phyloP scores from a whole-genome alignment of 2,329 filamentous ascomycete genomes.

The Chaetothyriales sp. region DNA sequence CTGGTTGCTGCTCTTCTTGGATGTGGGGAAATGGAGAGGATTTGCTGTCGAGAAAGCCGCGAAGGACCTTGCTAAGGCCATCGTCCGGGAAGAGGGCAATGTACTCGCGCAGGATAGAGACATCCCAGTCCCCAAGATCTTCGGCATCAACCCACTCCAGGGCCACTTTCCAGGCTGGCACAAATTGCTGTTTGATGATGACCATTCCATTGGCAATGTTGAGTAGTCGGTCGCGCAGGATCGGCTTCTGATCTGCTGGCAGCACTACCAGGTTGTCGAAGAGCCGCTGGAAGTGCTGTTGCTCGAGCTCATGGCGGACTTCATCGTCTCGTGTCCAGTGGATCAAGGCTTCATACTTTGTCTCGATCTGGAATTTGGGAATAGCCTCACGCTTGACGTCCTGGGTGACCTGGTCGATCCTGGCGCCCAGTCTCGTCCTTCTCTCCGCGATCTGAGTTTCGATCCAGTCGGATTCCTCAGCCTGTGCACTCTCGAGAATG shows the following conservation, averaged over 20 bases:
- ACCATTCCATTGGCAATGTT: slow-evolving; percentile 84
- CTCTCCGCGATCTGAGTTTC: slow-evolving; percentile 82
- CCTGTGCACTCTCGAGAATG: slow-evolving; percentile 69
- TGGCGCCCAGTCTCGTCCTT: slow-evolving; percentile 72
- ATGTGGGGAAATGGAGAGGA: slow-evolving; percentile 60
- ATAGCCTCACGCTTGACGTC: slow-evolving; percentile 83
- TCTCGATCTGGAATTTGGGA: slow-evolving; percentile 57
- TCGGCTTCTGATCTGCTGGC: slow-evolving; percentile 49
- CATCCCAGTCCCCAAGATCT: slow-evolving; percentile 61
- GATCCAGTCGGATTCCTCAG: slow-evolving; percentile 75
- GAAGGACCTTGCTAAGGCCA: slow-evolving; percentile 67
- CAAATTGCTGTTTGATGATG: slow-evolving; percentile 81
- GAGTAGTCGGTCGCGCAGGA: slow-evolving; percentile 57
- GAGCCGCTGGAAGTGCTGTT: slow-evolving; percentile 70
- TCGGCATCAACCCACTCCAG: slow-evolving; percentile 78
- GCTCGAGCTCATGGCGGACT: slow-evolving; percentile 67
- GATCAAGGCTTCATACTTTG: slow-evolving; percentile 67
- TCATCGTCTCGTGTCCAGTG: slow-evolving; percentile 86
- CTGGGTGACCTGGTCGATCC: slow-evolving; percentile 63
- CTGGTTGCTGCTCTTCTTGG: slow-evolving; percentile 30
- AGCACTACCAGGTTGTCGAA: slow-evolving; percentile 62
- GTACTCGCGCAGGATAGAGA: slow-evolving; percentile 63
- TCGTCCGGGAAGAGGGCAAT: slow-evolving; percentile 69
- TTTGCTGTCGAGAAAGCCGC: slow-evolving; percentile 65
- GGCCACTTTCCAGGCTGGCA: slow-evolving; percentile 77